A percentile compares a stretch with the other conserved stretches of the same genome.
Evolutionary conservation across 192 early-diverging fungal species (phyloP).

Genomic region (Phlyctochytrium arcticum): DNA sequence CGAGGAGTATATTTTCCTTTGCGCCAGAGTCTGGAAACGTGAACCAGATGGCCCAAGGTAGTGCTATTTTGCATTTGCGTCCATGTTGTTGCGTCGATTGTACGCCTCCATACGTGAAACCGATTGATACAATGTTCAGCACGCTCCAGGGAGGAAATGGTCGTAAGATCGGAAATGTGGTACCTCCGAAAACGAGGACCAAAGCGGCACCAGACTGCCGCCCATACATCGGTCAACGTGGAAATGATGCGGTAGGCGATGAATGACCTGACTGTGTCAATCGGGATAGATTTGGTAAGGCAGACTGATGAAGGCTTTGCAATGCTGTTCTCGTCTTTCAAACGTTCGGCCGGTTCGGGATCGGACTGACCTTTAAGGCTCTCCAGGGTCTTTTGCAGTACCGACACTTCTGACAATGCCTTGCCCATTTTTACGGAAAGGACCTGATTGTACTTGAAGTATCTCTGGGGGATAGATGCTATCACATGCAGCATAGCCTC

Average conservation of each 20-base stretch:
- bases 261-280: constrained; percentile 4
- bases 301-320: neutral
- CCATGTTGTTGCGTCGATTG: constrained; percentile 22
- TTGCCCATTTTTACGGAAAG: constrained; percentile 17
- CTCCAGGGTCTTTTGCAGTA: neutral
- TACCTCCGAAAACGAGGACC: constrained; percentile 19
- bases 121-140: constrained; percentile 30
- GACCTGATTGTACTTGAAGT: constrained; percentile 29
- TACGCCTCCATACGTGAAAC: constrained; percentile 31
- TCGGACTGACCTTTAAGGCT: too few species aligned
- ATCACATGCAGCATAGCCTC: constrained; percentile 25
- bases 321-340: neutral
- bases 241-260: constrained; percentile 25
- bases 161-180: constrained; percentile 24
- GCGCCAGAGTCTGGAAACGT: constrained; percentile 2
- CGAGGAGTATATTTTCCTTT: neutral
- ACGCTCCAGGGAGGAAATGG: neutral
- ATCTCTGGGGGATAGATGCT: constrained; percentile 24
- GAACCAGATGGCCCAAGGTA: constrained; percentile 4
- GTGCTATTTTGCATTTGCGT: constrained; percentile 8
- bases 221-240: constrained; percentile 26
- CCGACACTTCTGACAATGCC: constrained; percentile 9
- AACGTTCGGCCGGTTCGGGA: too few species aligned
- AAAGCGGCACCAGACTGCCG: constrained; percentile 28
- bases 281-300: neutral